phyloP scores from a whole-genome alignment of 2,329 filamentous ascomycete species.

The Emergomyces pasteurianus region DNA sequence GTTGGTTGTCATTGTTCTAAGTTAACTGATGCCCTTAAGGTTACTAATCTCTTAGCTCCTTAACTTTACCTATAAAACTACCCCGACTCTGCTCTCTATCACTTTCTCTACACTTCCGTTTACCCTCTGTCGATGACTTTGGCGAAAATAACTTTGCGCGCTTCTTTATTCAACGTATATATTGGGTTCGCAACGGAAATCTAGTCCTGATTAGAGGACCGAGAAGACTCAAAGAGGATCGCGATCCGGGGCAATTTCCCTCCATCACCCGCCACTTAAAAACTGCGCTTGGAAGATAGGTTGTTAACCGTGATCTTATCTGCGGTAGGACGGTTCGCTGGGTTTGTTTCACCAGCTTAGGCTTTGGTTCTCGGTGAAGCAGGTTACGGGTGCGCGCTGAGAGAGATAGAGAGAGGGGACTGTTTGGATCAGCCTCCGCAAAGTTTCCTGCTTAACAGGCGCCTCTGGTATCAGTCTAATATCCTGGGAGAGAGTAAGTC shows the following conservation, averaged over 20 bases:
- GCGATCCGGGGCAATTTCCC: neutral
- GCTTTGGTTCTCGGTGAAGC: neutral
- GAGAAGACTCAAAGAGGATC: neutral
- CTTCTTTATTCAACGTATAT: neutral
- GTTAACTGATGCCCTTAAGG: too few relatives aligned
- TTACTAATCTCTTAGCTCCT: neutral
- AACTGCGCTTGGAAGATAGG: neutral
- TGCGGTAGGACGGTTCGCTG: neutral
- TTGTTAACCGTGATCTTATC: neutral
- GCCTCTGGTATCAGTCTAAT: neutral
- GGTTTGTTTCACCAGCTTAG: neutral
- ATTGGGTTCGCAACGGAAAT: neutral
- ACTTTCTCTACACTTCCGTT: neutral
- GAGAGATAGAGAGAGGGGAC: neutral
- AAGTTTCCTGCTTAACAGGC: neutral
- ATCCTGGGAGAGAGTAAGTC: neutral
- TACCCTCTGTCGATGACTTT: neutral
- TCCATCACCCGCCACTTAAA: neutral
- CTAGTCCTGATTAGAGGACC: neutral
- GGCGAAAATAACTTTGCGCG: neutral
- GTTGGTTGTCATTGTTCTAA: neutral
- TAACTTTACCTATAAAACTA: neutral
- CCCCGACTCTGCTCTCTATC: neutral
- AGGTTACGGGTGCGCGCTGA: neutral
- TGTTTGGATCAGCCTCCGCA: neutral